phyloP scores from a whole-genome alignment of 257 asterid genomes.

The Lycium barbarum region DNA sequence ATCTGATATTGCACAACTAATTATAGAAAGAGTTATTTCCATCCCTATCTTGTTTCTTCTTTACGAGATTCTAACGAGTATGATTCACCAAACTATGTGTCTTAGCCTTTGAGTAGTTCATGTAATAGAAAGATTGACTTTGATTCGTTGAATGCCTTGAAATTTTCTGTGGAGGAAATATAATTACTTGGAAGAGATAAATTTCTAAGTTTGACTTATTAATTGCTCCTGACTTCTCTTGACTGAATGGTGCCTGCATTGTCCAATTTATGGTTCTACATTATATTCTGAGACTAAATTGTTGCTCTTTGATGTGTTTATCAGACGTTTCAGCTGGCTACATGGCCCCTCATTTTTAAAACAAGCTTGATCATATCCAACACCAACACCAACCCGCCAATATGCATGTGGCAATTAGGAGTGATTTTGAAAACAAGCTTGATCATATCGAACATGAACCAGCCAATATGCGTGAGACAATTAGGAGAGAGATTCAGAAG shows the following conservation, averaged over 20 bases:
- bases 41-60: too few relatives aligned
- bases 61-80: too few relatives aligned
- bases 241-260: not conserved
- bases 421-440: too few relatives aligned
- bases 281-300: not conserved
- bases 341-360: conserved; percentile 16
- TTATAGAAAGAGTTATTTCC: too few relatives aligned
- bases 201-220: not conserved
- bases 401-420: too few relatives aligned
- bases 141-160: not conserved
- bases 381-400: not conserved
- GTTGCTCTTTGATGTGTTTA: not conserved
- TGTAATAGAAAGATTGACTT: not conserved
- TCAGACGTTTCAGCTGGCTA: conserved; percentile 43
- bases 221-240: not conserved
- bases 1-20: too few relatives aligned
- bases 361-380: not conserved
- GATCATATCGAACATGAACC: not conserved
- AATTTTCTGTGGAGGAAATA: not conserved
- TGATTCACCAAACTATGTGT: too few relatives aligned
- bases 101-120: not conserved
- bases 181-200: not conserved
- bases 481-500: conserved; percentile 36
- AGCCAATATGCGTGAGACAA: not conserved
- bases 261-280: not conserved